phyloP scores from a whole-genome alignment of 179 eudicot genomes.

The Spinacia oleracea region DNA sequence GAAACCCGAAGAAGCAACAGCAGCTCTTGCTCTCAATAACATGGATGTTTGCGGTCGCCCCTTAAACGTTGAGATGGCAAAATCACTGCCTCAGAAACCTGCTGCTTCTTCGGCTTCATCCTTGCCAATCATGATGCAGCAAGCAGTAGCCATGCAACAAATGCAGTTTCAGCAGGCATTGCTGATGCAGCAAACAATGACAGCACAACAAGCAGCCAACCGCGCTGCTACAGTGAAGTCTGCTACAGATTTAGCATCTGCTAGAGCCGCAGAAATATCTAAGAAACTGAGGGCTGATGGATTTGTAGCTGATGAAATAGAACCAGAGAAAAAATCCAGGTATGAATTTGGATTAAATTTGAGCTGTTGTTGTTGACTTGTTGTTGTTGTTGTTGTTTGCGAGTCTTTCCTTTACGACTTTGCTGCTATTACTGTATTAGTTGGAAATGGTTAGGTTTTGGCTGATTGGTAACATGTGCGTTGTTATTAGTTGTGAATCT shows the following conservation, averaged over 20 bases:
- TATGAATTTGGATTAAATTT: conserved; percentile 26
- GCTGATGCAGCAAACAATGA: conserved; percentile 86
- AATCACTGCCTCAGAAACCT: conserved; percentile 86
- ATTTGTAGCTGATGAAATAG: conserved; percentile 47
- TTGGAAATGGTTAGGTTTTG: background rate
- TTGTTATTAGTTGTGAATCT: background rate
- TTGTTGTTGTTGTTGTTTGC: background rate
- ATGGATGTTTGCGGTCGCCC: conserved; percentile 92
- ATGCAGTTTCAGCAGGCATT: conserved; percentile 99
- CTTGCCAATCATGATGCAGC: conserved; percentile 90
- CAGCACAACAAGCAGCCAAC: conserved; percentile 94
- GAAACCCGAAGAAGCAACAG: conserved; percentile 88
- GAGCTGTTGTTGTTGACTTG: background rate
- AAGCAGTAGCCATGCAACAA: conserved; percentile 97
- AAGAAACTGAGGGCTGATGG: conserved; percentile 79
- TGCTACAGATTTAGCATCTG: conserved; percentile 92
- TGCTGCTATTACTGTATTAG: background rate
- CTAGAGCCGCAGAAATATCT: conserved; percentile 98
- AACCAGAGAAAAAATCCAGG: conserved; percentile 65
- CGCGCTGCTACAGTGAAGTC: conserved; percentile 92
- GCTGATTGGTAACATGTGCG: background rate
- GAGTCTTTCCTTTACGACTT: background rate
- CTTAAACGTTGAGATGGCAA: conserved; percentile 98
- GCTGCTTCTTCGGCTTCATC: conserved; percentile 60
- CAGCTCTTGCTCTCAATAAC: conserved; percentile 83